Evolutionary conservation across 2,329 filamentous ascomycete genomes (phyloP).

Genomic region (Calonectria naviculata): DNA sequence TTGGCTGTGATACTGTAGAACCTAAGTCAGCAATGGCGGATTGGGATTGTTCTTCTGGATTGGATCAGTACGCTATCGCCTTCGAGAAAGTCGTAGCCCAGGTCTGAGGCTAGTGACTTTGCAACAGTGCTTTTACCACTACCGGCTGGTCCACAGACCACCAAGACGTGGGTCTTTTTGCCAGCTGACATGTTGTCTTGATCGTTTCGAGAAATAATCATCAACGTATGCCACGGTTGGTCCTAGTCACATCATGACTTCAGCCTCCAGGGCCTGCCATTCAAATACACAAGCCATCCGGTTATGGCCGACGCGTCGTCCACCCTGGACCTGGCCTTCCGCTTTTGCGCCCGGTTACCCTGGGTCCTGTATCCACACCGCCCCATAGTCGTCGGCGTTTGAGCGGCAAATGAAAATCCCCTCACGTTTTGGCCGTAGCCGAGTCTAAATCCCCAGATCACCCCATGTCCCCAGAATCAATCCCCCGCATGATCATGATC

Average conservation of each 20-base stretch:
- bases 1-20: not conserved
- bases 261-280: not conserved
- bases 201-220: not conserved
- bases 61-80: not conserved
- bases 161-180: not conserved
- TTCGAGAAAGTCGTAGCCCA: conserved; percentile 1
- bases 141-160: not conserved
- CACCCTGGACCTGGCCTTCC: not conserved
- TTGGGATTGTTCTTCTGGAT: not conserved
- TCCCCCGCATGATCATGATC: conserved; percentile 14
- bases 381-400: conserved; percentile 1
- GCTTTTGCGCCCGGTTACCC: not conserved
- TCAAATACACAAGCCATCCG: conserved; percentile 2
- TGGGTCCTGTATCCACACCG: not conserved
- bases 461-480: conserved; percentile 14
- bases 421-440: not conserved
- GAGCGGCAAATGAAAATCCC: conserved; percentile 9
- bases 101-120: not conserved
- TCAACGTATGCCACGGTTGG: not conserved
- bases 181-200: not conserved
- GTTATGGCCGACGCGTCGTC: not conserved
- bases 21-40: not conserved
- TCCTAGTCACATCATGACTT: not conserved
- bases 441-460: conserved; percentile 15
- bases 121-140: conserved; percentile 1